These are phyloP conservation scores for Lithohypha guttulata DNA, from an alignment of 2,329 filamentous ascomycete species.

Conservation along the genomic window DNA sequence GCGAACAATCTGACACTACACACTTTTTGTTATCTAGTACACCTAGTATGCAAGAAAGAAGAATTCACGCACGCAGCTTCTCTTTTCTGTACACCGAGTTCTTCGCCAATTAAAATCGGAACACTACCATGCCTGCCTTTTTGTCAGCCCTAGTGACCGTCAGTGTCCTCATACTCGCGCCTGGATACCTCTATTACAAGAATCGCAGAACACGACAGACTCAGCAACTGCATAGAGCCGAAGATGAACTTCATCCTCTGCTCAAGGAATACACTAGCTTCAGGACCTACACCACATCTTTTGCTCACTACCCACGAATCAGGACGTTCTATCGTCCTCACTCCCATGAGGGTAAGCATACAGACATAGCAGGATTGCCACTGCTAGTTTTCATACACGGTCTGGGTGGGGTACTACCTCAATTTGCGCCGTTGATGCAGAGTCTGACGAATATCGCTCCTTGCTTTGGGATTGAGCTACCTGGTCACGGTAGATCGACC, in stretches of 20 bases:
- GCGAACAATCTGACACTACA: no score
- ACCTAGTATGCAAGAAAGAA: no score
- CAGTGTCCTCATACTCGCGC: no score
- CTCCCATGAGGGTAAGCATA: constrained; percentile 68
- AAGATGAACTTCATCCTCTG: constrained; percentile 60
- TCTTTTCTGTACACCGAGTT: no score
- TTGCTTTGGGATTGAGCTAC: constrained; percentile 79
- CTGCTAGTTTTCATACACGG: constrained; percentile 87
- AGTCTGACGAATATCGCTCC: constrained; percentile 74
- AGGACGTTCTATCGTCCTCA: constrained; percentile 78
- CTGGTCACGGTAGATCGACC: constrained; percentile 73
- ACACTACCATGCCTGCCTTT: no score
- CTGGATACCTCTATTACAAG: background rate
- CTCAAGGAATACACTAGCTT: constrained; percentile 65
- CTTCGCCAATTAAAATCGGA: no score
- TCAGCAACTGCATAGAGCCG: constrained; percentile 5
- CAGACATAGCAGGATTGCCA: constrained; percentile 61
- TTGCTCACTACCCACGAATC: constrained; percentile 61
- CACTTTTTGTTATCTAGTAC: no score
- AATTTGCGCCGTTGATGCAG: constrained; percentile 71
- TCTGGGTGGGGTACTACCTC: constrained; percentile 79
- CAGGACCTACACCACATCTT: constrained; percentile 59
- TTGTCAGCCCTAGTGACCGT: no score
- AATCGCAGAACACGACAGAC: background rate
- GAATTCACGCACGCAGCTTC: no score